Evolutionary conservation across 345 rosid genomes (phyloP).

Genomic region (Gossypium bickii): DNA sequence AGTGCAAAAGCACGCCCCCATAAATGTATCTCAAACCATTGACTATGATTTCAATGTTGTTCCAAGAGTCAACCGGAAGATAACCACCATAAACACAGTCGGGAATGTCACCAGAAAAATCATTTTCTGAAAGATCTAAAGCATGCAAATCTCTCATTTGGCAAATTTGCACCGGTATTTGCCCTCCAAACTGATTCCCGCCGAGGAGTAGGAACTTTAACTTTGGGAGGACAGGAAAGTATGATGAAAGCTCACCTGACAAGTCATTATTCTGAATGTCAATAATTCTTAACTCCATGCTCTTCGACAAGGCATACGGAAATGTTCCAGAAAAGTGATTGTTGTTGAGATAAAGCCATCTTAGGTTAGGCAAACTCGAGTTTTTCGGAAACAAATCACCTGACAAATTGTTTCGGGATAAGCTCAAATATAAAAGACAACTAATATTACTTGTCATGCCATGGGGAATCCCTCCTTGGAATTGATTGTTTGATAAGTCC

Average conservation of each 20-base stretch:
- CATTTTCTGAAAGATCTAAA: constrained; percentile 16
- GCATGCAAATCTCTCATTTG: constrained; percentile 1
- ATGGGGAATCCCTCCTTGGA: constrained; percentile 1
- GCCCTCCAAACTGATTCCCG: constrained; percentile 3
- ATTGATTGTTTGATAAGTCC: neutral
- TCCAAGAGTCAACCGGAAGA: neutral
- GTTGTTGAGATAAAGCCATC: neutral
- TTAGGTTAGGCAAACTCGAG: constrained; percentile 11
- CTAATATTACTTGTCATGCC: constrained; percentile 9
- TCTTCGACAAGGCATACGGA: neutral
- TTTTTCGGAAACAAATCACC: constrained; percentile 11
- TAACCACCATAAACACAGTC: neutral
- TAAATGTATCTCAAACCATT: rapidly evolving
- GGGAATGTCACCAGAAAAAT: constrained; percentile 19
- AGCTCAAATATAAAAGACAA: neutral
- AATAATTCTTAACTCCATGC: neutral
- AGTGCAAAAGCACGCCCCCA: rapidly evolving
- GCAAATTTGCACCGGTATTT: constrained; percentile 8
- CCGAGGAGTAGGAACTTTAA: neutral
- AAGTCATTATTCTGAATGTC: neutral
- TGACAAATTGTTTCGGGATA: constrained; percentile 4
- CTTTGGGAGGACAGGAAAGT: neutral
- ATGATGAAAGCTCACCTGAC: constrained; percentile 19
- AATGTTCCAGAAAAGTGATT: neutral
- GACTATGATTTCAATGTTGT: neutral